phyloP scores from a whole-genome alignment of 2,329 filamentous ascomycete species.

The Colletotrichum sp. region DNA sequence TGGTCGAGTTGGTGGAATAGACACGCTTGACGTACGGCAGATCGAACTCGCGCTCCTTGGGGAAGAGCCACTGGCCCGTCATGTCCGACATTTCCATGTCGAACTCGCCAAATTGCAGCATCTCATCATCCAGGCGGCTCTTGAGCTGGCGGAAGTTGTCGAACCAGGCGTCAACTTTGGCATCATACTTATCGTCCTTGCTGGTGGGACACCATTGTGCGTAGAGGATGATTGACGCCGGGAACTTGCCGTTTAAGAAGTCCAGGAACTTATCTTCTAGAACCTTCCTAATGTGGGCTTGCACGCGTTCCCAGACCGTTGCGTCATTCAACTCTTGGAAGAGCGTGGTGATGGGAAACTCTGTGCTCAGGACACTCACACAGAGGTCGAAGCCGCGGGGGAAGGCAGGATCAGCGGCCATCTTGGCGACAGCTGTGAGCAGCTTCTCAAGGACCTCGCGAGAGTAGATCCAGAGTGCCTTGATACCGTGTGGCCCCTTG shows the following conservation, averaged over 20 bases:
- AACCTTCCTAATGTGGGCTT: constrained; percentile 38
- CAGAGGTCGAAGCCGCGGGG: constrained; percentile 53
- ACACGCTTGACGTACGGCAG: constrained; percentile 54
- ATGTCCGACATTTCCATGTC: constrained; percentile 50
- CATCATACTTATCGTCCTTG: constrained; percentile 38
- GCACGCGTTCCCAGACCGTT: constrained; percentile 11
- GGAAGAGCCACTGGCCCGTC: constrained; percentile 51
- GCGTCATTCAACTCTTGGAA: constrained; percentile 38
- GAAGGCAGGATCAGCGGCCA: constrained; percentile 46
- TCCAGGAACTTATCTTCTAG: constrained; percentile 42
- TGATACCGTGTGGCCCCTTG: constrained; percentile 44
- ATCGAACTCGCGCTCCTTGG: constrained; percentile 49
- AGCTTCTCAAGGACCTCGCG: constrained; percentile 40
- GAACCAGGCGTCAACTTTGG: constrained; percentile 39
- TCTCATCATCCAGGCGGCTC: constrained; percentile 31
- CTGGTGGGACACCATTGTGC: constrained; percentile 52
- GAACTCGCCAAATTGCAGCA: constrained; percentile 32
- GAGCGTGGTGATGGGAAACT: constrained; percentile 38
- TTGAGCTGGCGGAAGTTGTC: constrained; percentile 26
- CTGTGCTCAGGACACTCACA: constrained; percentile 49
- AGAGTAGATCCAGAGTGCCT: constrained; percentile 46
- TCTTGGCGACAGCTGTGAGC: constrained; percentile 44
- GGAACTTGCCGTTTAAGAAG: constrained; percentile 40
- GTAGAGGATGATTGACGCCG: constrained; percentile 47
- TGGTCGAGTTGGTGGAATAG: constrained; percentile 46